Evolutionary conservation across 2,329 filamentous ascomycete species (phyloP), one percentile per base, ranked within the genome.

Genomic region (Neocucurbitaria cava): DNA sequence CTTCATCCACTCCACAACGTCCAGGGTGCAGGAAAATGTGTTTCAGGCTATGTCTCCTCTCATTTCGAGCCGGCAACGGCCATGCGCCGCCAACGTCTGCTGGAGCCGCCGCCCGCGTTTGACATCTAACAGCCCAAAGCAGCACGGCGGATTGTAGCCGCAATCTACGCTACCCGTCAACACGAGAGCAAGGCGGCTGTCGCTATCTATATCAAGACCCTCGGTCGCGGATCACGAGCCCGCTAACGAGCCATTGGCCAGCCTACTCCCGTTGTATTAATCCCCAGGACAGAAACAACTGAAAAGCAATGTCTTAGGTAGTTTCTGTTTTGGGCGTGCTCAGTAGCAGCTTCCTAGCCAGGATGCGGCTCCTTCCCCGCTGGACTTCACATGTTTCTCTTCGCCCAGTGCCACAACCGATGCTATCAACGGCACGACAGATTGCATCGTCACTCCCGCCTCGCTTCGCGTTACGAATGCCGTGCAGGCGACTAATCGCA

Each of bases 281-380:
- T n/a, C n/a, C n/a, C n/a, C n/a, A n/a, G 11, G 18, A 40, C 38
- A 23, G 20, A 13, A 24, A 23, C 21, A 23, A 24, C 15, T 24
- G 20, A 7, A 39, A 39, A 21, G 18, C 18, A n/a, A 23, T 21
- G 18, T 39, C 15, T 21, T 18, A 8, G 21, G 40, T 23, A 43
- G 18, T 46, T 58, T 43, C 49, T 46, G 45, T 21, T 44, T 52
- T 52, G 21, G 44, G 45, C 44, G 17, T 43, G 36, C 41, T 38
- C 48, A 39, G 21, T 48, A 30, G 49, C 45, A 23, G 31, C 40
- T 42, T 44, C 49, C 54, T 58, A 44, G 38, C 52, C 28, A 47
- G 44, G 44, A 47, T 42, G 43, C 52, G 49, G 52, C 56, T 44
- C 56, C 41, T 56, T 52, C 57, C 54, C 53, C 49, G 18, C 56